These are phyloP conservation scores for Dichotomopilus funicola DNA, from an alignment of 2,329 filamentous ascomycete genomes.

Conservation along the genomic window DNA sequence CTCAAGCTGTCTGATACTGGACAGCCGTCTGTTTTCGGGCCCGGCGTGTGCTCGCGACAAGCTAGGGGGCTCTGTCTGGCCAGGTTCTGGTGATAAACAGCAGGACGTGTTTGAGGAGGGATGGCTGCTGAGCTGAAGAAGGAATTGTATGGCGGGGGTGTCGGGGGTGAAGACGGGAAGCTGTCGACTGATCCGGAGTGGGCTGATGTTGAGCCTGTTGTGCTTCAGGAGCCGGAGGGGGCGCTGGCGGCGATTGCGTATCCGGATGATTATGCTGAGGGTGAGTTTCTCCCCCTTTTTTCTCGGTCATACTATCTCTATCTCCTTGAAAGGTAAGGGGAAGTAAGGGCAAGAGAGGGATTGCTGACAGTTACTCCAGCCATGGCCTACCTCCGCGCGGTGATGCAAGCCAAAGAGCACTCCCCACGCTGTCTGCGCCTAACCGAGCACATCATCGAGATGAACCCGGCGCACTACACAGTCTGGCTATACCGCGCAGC, in stretches of 20 bases:
- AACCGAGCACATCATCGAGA: slow-evolving; percentile 80
- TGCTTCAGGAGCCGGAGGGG: slow-evolving; percentile 73
- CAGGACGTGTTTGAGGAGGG: slow-evolving; percentile 42
- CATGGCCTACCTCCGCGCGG: slow-evolving; percentile 84
- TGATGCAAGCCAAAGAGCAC: slow-evolving; percentile 85
- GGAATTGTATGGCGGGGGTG: slow-evolving; percentile 43
- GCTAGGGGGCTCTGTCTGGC: slow-evolving; percentile 16
- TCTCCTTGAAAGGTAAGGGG: no score
- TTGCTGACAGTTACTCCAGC: slow-evolving; percentile 39
- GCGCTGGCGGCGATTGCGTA: slow-evolving; percentile 93
- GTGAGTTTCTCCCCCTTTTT: slow-evolving; percentile 32
- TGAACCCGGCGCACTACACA: slow-evolving; percentile 97
- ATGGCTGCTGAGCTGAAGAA: slow-evolving; percentile 47
- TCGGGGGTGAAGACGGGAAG: slow-evolving; percentile 38
- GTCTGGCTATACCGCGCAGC: slow-evolving; percentile 94
- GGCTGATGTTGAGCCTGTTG: slow-evolving; percentile 78
- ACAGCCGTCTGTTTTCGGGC: slow-evolving; percentile 40
- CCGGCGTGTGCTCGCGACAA: slow-evolving; percentile 29
- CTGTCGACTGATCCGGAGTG: slow-evolving; percentile 67
- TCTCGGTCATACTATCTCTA: neutral
- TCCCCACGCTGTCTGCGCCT: slow-evolving; percentile 71
- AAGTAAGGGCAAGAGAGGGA: no score
- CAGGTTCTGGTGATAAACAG: slow-evolving; percentile 27
- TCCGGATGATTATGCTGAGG: slow-evolving; percentile 78
- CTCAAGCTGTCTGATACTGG: slow-evolving; percentile 38